Percentiles rank a stretch among this genome's conserved stretches.
Evolutionary conservation across 2,329 filamentous ascomycete species (phyloP).

Genomic region (Coniochaeta pulveracea): DNA sequence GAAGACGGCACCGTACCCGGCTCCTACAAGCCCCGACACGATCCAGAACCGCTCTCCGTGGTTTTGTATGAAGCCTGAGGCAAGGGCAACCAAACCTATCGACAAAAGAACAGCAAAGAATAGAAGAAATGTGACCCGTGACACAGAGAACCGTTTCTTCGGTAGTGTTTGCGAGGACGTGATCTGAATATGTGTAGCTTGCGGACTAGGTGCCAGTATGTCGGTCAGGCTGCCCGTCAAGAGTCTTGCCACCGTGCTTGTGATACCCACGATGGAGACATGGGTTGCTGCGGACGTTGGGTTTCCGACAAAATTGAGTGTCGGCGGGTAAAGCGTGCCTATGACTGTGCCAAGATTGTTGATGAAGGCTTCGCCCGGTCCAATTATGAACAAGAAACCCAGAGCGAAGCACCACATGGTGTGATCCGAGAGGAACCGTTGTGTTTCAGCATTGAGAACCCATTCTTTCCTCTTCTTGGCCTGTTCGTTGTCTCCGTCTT

Average conservation of each 20-base stretch:
- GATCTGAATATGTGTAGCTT: slow-evolving; percentile 44
- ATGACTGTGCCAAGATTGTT: slow-evolving; percentile 96
- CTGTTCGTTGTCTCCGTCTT: slow-evolving; percentile 28
- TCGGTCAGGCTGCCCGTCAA: slow-evolving; percentile 83
- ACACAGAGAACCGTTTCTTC: slow-evolving; percentile 44
- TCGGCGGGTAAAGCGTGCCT: slow-evolving; percentile 63
- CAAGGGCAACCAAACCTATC: slow-evolving; percentile 65
- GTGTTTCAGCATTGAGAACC: slow-evolving; percentile 85
- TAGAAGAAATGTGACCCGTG: slow-evolving; percentile 70
- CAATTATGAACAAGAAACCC: slow-evolving; percentile 87
- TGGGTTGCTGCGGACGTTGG: slow-evolving; percentile 68
- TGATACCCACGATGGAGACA: slow-evolving; percentile 83
- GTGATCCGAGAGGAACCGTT: slow-evolving; percentile 69
- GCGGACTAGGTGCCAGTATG: slow-evolving; percentile 61
- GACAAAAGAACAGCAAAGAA: slow-evolving; percentile 64
- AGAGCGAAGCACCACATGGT: slow-evolving; percentile 94
- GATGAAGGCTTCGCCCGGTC: slow-evolving; percentile 94
- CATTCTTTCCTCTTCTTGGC: slow-evolving; percentile 69
- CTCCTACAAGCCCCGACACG: slow-evolving; percentile 73
- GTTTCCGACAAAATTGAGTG: slow-evolving; percentile 24
- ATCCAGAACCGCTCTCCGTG: slow-evolving; percentile 74
- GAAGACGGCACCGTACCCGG: slow-evolving; percentile 89
- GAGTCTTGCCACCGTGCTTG: slow-evolving; percentile 84
- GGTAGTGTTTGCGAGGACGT: slow-evolving; percentile 15
- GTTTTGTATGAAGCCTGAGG: slow-evolving; percentile 62